These are phyloP conservation scores for Fraxinus dipetala DNA, from an alignment of 305 asterid species.

Conservation along the genomic window DNA sequence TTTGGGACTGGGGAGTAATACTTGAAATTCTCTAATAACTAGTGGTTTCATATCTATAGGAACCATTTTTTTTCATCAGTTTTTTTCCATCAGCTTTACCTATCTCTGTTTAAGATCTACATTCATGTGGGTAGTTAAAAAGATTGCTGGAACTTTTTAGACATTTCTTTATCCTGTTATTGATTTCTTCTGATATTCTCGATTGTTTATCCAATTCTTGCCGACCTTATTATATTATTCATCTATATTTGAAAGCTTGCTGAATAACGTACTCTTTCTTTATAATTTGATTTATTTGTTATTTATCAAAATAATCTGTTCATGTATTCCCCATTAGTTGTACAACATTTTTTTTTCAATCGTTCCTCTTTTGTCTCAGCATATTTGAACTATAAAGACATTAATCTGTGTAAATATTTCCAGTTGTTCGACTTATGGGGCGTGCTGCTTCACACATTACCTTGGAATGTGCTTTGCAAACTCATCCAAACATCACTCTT, in stretches of 20 bases:
- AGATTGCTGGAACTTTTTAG: neutral
- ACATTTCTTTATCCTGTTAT: neutral
- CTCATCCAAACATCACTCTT: constrained; percentile 94
- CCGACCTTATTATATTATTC: neutral
- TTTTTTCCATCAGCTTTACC: neutral
- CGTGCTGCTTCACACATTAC: constrained; percentile 99
- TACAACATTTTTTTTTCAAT: neutral
- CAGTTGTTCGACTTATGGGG: constrained; percentile 98
- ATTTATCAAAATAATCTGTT: neutral
- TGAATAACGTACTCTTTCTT: neutral
- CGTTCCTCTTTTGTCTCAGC: neutral
- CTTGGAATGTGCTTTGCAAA: constrained; percentile 93
- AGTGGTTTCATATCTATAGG: neutral
- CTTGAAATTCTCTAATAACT: neutral
- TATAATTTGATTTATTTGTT: neutral
- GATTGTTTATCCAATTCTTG: neutral
- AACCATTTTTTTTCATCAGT: neutral
- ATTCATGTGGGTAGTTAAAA: neutral
- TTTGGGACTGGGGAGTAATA: neutral
- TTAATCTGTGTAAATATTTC: constrained; percentile 15
- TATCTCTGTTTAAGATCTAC: neutral
- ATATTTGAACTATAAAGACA: neutral
- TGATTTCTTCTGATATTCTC: neutral
- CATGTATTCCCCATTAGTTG: neutral
- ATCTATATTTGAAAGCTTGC: neutral